Percentiles rank a stretch among this genome's conserved stretches.
Evolutionary conservation across 2,329 filamentous ascomycete species (phyloP).

Genomic region (Coniochaeta sp.): DNA sequence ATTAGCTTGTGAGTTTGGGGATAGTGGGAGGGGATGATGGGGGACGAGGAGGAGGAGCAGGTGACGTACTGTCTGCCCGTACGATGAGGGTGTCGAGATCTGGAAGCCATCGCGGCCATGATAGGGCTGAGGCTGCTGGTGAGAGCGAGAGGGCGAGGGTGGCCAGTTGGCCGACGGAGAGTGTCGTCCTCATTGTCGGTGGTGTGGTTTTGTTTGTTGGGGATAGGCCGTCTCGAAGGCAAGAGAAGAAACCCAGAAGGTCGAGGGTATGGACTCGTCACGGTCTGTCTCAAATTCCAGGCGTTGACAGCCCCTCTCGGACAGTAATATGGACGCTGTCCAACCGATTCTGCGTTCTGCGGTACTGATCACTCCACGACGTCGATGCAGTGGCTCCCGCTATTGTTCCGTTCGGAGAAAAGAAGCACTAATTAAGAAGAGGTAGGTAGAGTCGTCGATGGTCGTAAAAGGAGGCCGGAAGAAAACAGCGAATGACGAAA

Average conservation of each 20-base stretch:
- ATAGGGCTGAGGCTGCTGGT: constrained; percentile 40
- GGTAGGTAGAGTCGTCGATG: not conserved
- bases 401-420: constrained; percentile 1
- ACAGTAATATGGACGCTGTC: not conserved
- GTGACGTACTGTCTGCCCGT: constrained; percentile 39
- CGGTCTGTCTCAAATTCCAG: not conserved
- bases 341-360: not conserved
- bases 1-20: not conserved
- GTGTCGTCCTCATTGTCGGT: constrained; percentile 41
- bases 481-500: not conserved
- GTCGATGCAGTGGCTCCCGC: not conserved
- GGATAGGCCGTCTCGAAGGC: not conserved
- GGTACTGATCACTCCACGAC: not conserved
- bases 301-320: not conserved
- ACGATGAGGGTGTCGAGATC: constrained; percentile 46
- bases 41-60: no score
- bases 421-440: not conserved
- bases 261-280: not conserved
- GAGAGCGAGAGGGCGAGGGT: constrained; percentile 45
- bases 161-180: constrained; percentile 37
- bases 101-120: constrained; percentile 51
- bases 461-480: not conserved
- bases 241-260: not conserved
- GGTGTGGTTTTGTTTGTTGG: not conserved
- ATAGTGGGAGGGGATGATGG: no score